A percentile compares a stretch with the other conserved stretches of the same genome.
These are phyloP conservation scores for Xylaria multiplex DNA, from an alignment of 2,329 filamentous ascomycete species.

Conservation along the genomic window DNA sequence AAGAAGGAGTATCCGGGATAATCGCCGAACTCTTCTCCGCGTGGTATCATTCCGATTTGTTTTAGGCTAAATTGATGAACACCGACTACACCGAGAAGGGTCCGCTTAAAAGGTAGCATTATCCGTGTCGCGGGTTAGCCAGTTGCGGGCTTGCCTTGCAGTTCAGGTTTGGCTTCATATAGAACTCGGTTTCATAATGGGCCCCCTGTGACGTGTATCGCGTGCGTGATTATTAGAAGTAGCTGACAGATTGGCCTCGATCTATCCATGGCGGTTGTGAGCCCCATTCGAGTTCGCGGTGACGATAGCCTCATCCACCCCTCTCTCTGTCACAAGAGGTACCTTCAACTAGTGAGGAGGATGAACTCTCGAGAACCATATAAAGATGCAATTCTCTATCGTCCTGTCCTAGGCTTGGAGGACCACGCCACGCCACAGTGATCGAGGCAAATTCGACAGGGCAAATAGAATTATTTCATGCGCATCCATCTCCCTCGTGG, in stretches of 20 bases:
- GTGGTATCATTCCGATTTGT: conserved; percentile 1
- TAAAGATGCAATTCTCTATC: background rate
- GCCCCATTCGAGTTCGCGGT: too few species aligned
- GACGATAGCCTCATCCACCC: conserved; percentile 1
- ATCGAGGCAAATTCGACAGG: background rate
- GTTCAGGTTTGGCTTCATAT: background rate
- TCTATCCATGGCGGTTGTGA: too few species aligned
- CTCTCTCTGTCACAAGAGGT: background rate
- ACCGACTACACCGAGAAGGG: background rate
- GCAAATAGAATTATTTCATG: conserved; percentile 12
- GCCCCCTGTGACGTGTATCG: too few species aligned
- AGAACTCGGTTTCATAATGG: background rate
- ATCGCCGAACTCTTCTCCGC: conserved; percentile 8
- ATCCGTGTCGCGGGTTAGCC: background rate
- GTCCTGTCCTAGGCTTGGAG: background rate
- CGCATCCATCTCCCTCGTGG: conserved; percentile 5
- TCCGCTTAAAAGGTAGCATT: background rate
- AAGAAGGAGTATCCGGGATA: conserved; percentile 3
- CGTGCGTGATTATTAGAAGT: too few species aligned
- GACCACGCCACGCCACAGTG: background rate
- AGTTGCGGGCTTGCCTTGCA: background rate
- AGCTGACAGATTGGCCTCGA: too few species aligned
- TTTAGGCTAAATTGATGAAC: conserved; percentile 13
- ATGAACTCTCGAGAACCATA: background rate
- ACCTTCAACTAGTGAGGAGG: background rate